These are phyloP conservation scores for Penicillium brasilianum DNA, from an alignment of 2,329 filamentous ascomycete species.

Conservation along the genomic window DNA sequence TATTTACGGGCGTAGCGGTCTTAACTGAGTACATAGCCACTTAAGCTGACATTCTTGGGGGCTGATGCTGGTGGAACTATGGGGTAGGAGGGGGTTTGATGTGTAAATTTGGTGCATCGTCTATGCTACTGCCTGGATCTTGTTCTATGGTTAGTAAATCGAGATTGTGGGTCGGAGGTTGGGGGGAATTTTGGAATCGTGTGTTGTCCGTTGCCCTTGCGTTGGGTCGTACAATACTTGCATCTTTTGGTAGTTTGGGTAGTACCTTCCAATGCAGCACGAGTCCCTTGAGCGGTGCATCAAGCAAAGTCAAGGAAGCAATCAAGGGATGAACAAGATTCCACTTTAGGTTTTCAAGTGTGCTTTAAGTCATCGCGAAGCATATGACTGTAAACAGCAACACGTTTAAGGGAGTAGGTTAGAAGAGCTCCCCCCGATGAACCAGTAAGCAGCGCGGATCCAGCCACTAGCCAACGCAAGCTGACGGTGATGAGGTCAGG, in stretches of 20 bases:
- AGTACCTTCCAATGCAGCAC: not conserved
- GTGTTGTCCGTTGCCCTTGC: not conserved
- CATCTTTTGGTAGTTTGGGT: not conserved
- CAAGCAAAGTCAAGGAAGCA: not conserved
- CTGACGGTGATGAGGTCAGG: slow-evolving; percentile 1
- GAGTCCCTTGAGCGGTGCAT: not conserved
- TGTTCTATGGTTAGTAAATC: not conserved
- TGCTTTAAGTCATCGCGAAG: not conserved
- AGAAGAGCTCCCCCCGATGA: not conserved
- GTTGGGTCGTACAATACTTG: not conserved
- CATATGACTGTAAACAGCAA: too few relatives aligned
- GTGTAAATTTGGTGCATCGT: not conserved
- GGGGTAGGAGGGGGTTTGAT: not conserved
- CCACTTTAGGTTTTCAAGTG: not conserved
- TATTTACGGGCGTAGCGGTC: not conserved
- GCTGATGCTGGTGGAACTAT: not conserved
- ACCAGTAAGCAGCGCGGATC: not conserved
- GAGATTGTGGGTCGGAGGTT: too few relatives aligned
- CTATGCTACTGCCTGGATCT: not conserved
- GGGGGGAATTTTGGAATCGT: not conserved
- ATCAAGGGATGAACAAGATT: not conserved
- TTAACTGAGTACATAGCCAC: slow-evolving; percentile 1
- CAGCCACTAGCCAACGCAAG: not conserved
- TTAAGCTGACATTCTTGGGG: not conserved
- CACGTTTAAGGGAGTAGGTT: not conserved